A percentile compares a stretch with the other conserved stretches of the same genome.
phyloP scores from a whole-genome alignment of 805 yeast genomes.

The Spathaspora gorwiae region DNA sequence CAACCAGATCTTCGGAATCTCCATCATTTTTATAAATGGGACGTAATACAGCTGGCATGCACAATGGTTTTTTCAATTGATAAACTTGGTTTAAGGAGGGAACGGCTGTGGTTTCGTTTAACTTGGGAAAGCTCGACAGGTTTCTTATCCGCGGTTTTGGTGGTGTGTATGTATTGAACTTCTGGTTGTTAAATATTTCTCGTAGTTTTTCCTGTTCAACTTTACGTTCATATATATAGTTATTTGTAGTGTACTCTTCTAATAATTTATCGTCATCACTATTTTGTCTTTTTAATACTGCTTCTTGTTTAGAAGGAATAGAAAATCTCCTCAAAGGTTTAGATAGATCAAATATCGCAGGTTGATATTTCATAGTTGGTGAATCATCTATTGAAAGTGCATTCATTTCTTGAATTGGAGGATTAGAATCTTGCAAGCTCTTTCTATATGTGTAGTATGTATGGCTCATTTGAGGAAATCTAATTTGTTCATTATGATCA shows the following conservation, averaged over 20 bases:
- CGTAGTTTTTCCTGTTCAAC: constrained; percentile 9
- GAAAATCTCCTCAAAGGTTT: constrained; percentile 36
- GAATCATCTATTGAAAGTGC: not conserved
- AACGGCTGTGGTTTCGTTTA: not conserved
- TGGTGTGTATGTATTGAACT: not conserved
- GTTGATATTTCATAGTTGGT: constrained; percentile 22
- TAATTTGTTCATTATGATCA: constrained; percentile 50
- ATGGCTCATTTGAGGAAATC: constrained; percentile 52
- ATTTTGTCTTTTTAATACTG: constrained; percentile 3
- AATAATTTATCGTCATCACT: constrained; percentile 2
- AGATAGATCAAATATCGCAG: constrained; percentile 45
- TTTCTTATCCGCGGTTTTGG: constrained; percentile 1
- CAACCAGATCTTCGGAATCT: not conserved
- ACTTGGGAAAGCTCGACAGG: constrained; percentile 2
- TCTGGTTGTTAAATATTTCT: not conserved
- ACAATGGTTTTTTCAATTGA: constrained; percentile 43
- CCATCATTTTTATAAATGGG: constrained; percentile 18
- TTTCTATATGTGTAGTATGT: constrained; percentile 15
- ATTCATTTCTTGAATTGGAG: not conserved
- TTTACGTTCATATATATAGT: constrained; percentile 17
- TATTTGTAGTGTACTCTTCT: constrained; percentile 15
- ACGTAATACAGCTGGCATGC: constrained; percentile 51
- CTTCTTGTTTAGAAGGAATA: constrained; percentile 13
- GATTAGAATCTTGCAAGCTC: not conserved
- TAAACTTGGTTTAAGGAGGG: constrained; percentile 33